Conservation (phyloP, 2,329 filamentous ascomycete genomes). For the Immersiporthe knoxdaviesiana region DNA sequence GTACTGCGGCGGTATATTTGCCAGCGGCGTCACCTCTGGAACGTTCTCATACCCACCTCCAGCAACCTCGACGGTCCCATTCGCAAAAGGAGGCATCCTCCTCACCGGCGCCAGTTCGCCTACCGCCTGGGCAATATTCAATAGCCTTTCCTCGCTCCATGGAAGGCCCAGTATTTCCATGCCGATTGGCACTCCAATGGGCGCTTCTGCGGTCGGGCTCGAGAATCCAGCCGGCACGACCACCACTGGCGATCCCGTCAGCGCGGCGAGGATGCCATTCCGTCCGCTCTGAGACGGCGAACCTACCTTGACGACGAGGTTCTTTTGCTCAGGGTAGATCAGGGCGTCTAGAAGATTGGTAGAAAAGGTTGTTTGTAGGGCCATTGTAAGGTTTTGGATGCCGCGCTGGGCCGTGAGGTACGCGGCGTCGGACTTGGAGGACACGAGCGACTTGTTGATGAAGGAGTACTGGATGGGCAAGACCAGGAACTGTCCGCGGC, state of each 20-base stretch:
- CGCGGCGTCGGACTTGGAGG: slow-evolving; percentile 49
- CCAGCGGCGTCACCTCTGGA: slow-evolving; percentile 48
- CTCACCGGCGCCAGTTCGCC: slow-evolving; percentile 51
- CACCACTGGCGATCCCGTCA: slow-evolving; percentile 46
- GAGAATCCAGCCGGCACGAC: slow-evolving; percentile 60
- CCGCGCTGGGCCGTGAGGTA: slow-evolving; percentile 52
- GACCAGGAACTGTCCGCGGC: slow-evolving; percentile 58
- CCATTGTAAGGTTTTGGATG: slow-evolving; percentile 56
- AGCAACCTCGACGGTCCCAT: slow-evolving; percentile 38
- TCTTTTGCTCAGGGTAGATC: slow-evolving; percentile 67
- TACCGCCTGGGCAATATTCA: slow-evolving; percentile 57
- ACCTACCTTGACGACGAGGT: slow-evolving; percentile 63
- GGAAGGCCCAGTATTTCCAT: slow-evolving; percentile 65
- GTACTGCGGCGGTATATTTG: slow-evolving; percentile 49
- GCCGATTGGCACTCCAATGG: slow-evolving; percentile 63
- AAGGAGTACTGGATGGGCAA: slow-evolving; percentile 62
- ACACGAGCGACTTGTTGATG: slow-evolving; percentile 53
- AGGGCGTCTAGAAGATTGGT: slow-evolving; percentile 56
- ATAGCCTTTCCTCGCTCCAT: slow-evolving; percentile 57
- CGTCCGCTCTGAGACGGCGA: slow-evolving; percentile 60
- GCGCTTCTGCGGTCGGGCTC: slow-evolving; percentile 49
- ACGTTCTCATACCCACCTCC: slow-evolving; percentile 45
- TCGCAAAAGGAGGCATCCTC: slow-evolving; percentile 43
- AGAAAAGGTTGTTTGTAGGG: slow-evolving; percentile 55
- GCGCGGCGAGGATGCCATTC: slow-evolving; percentile 48